phyloP scores from a whole-genome alignment of 1,284 basidiomycete genomes.

The Heterobasidion parviporum region DNA sequence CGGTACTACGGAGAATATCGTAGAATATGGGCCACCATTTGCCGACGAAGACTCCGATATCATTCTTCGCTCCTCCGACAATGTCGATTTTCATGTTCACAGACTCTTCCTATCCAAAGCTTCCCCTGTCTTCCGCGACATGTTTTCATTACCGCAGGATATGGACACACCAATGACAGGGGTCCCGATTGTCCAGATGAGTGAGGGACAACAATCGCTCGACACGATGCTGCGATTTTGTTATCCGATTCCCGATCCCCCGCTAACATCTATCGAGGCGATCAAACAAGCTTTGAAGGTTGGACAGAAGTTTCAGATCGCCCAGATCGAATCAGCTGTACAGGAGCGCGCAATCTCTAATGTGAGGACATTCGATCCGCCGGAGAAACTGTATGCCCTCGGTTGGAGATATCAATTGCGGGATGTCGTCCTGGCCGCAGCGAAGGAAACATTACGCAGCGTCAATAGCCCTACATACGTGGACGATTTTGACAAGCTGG shows the following conservation, averaged over 20 bases:
- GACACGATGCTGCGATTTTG: neutral
- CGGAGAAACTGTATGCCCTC: too few species aligned
- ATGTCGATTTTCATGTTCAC: conserved; percentile 6
- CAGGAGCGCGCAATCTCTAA: too few species aligned
- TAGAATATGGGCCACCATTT: too few species aligned
- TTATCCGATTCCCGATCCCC: neutral
- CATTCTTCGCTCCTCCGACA: conserved; percentile 4
- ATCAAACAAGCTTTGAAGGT: neutral
- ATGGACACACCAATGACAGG: neutral
- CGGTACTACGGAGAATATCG: too few species aligned
- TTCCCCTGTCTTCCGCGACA: conserved; percentile 6
- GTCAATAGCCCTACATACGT: too few species aligned
- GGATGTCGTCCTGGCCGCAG: too few species aligned
- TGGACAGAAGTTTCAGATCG: neutral
- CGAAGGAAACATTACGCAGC: too few species aligned
- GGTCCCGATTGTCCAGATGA: neutral
- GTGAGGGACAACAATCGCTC: neutral
- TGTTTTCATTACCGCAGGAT: conserved; percentile 3
- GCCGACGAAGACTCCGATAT: neutral
- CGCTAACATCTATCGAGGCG: neutral
- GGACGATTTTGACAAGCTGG: too few species aligned
- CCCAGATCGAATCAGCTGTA: too few species aligned
- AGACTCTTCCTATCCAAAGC: conserved; percentile 1
- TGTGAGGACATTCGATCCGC: too few species aligned
- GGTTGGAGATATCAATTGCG: too few species aligned